Evolutionary conservation across 192 early-diverging fungal genomes (phyloP), one percentile per base, ranked within the genome.

Genomic region (Podila horticola): DNA sequence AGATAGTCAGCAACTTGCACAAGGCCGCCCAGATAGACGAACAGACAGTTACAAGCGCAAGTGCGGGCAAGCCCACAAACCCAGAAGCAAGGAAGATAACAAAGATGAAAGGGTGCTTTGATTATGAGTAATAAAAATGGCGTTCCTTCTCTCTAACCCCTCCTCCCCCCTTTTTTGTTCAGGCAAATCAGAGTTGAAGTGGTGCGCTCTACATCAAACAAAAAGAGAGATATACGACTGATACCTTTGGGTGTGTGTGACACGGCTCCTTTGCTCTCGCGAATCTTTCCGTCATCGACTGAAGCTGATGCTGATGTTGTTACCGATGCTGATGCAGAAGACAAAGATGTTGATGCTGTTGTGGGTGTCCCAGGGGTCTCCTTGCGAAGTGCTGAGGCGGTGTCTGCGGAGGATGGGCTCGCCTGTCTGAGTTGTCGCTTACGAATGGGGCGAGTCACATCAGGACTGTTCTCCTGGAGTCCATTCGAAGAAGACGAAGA

Each of bases 241-340:
- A 36, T 62, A 79, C 69, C 64, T 66, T 60, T 79, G 31, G 62
- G 19, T 33, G 74, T 66, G n/a, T 69, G 59, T 64, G 67, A 75
- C 20, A 59, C 67, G 49, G 62, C 41, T 62, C 69, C 65, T 36
- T 7, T 29, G 30, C 26, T 58, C 10, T 62, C 63, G 48, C 68
- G 58, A 28, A 15, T 33, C 62, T 58, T 75, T 33, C 29, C 66
- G 24, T 76, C 63, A 26, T 70, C 68, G 59, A 10, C 29, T 4
- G 28, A 4, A 17, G 15, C 15, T 45, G 41, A 45, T 45, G 41
- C 3, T 45, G 41, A 45, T 17, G 15, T 17, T 2, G 41, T 15
- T 45, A 13, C 41, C 4, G 41, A 13, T 33, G 61, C 29, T 30
- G 67, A 52, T 15, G 62, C 22, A 3, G 66, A 52, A 24, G 31